Conservation (phyloP, 371 early-diverging fungal species). For the Quaeritorhiza haematococci region DNA sequence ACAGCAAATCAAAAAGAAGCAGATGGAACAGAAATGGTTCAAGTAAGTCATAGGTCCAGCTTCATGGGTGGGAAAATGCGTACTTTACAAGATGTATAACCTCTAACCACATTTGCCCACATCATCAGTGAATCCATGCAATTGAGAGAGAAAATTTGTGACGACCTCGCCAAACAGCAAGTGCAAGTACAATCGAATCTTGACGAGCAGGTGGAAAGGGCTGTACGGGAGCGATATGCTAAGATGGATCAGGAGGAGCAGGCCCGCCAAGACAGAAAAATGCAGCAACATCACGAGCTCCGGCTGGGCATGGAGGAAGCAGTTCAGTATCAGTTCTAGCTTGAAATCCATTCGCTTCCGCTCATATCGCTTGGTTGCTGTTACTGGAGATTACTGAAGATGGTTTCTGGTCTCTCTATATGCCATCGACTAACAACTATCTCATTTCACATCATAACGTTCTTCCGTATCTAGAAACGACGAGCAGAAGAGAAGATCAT, state of each 20-base stretch:
- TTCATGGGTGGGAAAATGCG: neutral
- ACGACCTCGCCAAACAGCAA: conserved; percentile 8
- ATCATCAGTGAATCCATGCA: conserved; percentile 20
- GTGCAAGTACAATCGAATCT: conserved; percentile 18
- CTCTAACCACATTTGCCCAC: neutral
- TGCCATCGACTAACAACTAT: too few relatives aligned
- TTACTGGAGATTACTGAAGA: neutral
- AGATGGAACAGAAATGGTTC: conserved; percentile 27
- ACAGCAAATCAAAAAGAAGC: conserved; percentile 24
- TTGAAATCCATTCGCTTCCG: neutral
- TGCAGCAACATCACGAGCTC: conserved; percentile 15
- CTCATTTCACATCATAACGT: too few relatives aligned
- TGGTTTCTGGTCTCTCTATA: too few relatives aligned
- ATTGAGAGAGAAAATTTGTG: conserved; percentile 22
- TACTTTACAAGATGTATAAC: neutral
- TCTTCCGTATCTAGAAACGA: conserved; percentile 4
- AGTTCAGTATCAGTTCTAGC: conserved; percentile 4
- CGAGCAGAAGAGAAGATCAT: conserved; percentile 2
- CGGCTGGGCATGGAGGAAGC: conserved; percentile 6
- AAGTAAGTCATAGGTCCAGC: too few relatives aligned
- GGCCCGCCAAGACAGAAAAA: conserved; percentile 8
- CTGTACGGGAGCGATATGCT: conserved; percentile 15
- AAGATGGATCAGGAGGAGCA: conserved; percentile 13
- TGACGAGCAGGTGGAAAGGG: conserved; percentile 23
- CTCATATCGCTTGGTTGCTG: neutral